These are phyloP conservation scores for Farysia itapuensis DNA, from an alignment of 1,284 basidiomycete species.

Conservation along the genomic window DNA sequence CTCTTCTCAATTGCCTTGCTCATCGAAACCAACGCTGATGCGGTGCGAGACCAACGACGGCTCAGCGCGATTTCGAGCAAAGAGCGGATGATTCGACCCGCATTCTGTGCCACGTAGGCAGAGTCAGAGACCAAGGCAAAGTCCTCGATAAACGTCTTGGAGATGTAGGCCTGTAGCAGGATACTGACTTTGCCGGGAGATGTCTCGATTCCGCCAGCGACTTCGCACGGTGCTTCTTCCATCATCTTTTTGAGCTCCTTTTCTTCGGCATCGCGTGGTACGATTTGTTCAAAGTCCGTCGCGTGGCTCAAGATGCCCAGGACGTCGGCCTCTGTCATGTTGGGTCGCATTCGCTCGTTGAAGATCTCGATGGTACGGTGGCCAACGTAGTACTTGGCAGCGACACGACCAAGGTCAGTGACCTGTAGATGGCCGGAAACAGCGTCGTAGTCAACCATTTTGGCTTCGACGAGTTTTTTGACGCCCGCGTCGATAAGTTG, in stretches of 20 bases:
- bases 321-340: slow-evolving; percentile 92
- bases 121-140: slow-evolving; percentile 96
- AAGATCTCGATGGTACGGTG: slow-evolving; percentile 86
- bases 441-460: slow-evolving; percentile 81
- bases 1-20: slow-evolving; percentile 75
- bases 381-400: slow-evolving; percentile 93
- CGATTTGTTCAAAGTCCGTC: slow-evolving; percentile 96
- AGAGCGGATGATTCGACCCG: slow-evolving; percentile 88
- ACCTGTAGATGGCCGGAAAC: slow-evolving; percentile 70
- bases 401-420: slow-evolving; percentile 88
- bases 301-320: slow-evolving; percentile 83
- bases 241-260: slow-evolving; percentile 78
- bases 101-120: slow-evolving; percentile 79
- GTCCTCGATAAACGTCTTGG: slow-evolving; percentile 78
- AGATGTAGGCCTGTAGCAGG: slow-evolving; percentile 88
- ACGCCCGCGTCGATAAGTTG: slow-evolving; percentile 75
- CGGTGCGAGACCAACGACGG: slow-evolving; percentile 82
- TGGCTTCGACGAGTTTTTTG: slow-evolving; percentile 70
- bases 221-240: slow-evolving; percentile 63
- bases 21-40: slow-evolving; percentile 80
- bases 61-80: slow-evolving; percentile 91
- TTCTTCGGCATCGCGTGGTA: slow-evolving; percentile 85
- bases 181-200: slow-evolving; percentile 91
- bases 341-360: slow-evolving; percentile 76
- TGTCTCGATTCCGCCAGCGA: slow-evolving; percentile 75